Evolutionary conservation across 2,329 filamentous ascomycete genomes (phyloP).

Genomic region (Phaeosphaeria sp.): DNA sequence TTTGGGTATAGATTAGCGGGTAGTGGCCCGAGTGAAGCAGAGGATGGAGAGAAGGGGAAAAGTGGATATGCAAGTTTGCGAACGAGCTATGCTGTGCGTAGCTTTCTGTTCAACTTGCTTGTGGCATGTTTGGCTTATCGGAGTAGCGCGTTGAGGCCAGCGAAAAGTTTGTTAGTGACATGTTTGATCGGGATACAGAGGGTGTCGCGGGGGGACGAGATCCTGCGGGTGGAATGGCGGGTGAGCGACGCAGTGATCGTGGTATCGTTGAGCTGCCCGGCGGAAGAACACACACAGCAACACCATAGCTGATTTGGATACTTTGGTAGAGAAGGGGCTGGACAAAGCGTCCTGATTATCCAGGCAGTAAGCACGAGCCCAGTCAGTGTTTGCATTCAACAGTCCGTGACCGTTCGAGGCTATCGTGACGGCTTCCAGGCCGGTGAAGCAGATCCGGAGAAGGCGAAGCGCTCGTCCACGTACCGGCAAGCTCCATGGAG

Average conservation of each 20-base stretch:
- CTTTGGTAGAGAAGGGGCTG: background rate
- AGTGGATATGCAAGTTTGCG: background rate
- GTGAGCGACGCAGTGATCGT: background rate
- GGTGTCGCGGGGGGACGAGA: background rate
- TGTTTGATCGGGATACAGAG: background rate
- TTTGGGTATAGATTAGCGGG: background rate
- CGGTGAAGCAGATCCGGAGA: background rate
- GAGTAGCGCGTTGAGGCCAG: background rate
- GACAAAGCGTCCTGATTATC: background rate
- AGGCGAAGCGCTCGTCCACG: background rate
- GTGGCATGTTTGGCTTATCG: too few relatives aligned
- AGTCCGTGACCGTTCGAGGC: too few relatives aligned
- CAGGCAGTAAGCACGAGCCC: background rate
- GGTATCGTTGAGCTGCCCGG: too few relatives aligned
- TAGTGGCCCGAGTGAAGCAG: background rate
- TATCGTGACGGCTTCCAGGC: too few relatives aligned
- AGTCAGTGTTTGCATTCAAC: too few relatives aligned
- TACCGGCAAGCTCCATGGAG: background rate
- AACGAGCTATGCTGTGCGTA: background rate
- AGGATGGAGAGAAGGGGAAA: background rate
- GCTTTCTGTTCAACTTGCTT: background rate
- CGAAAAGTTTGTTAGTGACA: background rate
- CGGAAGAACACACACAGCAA: background rate
- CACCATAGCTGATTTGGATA: background rate
- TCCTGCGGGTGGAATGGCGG: background rate